Percentiles rank a stretch among this genome's conserved stretches.
Conservation (phyloP, 2,329 filamentous ascomycete genomes). For the Claviceps pusilla region DNA sequence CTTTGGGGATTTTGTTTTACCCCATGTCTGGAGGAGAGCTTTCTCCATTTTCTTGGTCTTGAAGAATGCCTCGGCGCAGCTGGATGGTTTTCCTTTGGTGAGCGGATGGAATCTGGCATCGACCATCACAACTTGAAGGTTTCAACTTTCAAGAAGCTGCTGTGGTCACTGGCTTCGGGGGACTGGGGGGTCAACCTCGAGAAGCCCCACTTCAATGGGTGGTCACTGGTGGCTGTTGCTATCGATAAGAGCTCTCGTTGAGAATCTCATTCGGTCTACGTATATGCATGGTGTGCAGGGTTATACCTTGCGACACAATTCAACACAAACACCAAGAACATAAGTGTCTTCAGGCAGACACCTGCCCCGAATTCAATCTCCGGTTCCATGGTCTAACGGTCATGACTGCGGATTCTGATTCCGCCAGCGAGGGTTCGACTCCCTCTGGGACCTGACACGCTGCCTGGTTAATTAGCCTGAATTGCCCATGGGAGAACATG, state of each 20-base stretch:
- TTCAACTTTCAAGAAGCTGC: not conserved
- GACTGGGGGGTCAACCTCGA: too few species aligned
- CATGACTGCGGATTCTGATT: not conserved
- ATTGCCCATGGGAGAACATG: too few species aligned
- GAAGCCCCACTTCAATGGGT: not conserved
- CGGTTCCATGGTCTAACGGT: not conserved
- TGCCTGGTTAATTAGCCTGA: too few species aligned
- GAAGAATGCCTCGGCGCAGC: not conserved
- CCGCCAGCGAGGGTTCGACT: not conserved
- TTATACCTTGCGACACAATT: too few species aligned
- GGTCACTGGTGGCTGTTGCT: not conserved
- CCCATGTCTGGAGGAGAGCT: not conserved
- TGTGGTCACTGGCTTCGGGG: not conserved
- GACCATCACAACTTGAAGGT: too few species aligned
- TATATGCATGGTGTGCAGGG: too few species aligned
- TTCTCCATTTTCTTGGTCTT: not conserved
- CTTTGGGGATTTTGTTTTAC: not conserved
- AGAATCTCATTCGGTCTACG: too few species aligned
- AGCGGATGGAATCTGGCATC: not conserved
- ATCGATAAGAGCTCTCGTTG: not conserved
- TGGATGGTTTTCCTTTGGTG: not conserved
- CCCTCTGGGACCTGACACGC: not conserved
- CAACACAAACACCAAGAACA: too few species aligned
- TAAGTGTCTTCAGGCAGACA: fast-evolving
- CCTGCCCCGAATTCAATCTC: not conserved